Evolutionary conservation across 371 early-diverging fungal species (phyloP).

Genomic region (Globomyces sp.): DNA sequence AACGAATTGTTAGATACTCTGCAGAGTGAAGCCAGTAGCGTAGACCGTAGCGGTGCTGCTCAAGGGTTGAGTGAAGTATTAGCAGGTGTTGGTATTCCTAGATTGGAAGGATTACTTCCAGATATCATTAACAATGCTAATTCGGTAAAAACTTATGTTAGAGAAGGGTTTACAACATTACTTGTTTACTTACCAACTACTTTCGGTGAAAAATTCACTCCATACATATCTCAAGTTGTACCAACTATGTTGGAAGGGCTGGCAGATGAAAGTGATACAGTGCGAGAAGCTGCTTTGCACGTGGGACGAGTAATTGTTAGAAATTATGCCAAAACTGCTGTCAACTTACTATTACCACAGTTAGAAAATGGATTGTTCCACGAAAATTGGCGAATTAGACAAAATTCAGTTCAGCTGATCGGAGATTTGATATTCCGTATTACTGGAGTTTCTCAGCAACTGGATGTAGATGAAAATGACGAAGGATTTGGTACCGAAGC

Average conservation of each 20-base stretch:
- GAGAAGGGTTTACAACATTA: conserved; percentile 95
- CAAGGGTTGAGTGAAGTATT: conserved; percentile 95
- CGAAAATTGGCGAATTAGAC: conserved; percentile 93
- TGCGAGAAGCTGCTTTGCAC: conserved; percentile 88
- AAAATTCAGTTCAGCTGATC: conserved; percentile 89
- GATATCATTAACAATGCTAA: conserved; percentile 82
- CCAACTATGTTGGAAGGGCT: conserved; percentile 87
- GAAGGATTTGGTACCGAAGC: conserved; percentile 58
- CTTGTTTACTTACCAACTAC: conserved; percentile 94
- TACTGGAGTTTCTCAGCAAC: conserved; percentile 73
- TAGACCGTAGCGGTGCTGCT: conserved; percentile 95
- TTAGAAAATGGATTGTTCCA: conserved; percentile 87
- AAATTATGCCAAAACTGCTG: conserved; percentile 83
- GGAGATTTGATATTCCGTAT: conserved; percentile 93
- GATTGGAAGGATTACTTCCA: conserved; percentile 86
- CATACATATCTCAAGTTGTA: conserved; percentile 82
- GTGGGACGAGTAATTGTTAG: conserved; percentile 92
- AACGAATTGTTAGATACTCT: conserved; percentile 80
- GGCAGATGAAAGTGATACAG: conserved; percentile 93
- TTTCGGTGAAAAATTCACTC: conserved; percentile 85
- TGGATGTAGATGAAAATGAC: conserved; percentile 44
- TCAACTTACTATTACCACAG: conserved; percentile 88
- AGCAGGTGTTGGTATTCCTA: conserved; percentile 82
- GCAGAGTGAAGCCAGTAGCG: conserved; percentile 81
- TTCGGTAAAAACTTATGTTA: conserved; percentile 73